phyloP scores from a whole-genome alignment of 148 eudicot genomes.

The Simmondsia chinensis region DNA sequence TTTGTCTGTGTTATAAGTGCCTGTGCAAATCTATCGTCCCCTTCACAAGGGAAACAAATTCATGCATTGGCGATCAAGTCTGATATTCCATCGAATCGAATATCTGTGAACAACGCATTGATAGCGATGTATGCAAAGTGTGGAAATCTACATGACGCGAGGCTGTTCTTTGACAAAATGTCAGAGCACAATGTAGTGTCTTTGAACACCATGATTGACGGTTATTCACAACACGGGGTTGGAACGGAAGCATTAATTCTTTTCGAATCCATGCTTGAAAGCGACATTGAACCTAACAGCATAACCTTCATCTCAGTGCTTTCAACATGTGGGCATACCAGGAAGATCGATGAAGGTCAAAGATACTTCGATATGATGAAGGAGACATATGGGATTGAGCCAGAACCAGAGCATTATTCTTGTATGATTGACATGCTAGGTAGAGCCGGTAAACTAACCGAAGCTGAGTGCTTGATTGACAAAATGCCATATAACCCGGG shows the following conservation, averaged over 20 bases:
- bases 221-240: constrained; percentile 68
- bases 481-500: constrained; percentile 60
- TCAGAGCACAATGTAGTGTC: constrained; percentile 59
- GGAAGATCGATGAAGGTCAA: constrained; percentile 56
- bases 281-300: constrained; percentile 28
- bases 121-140: constrained; percentile 74
- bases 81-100: constrained; percentile 49
- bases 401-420: constrained; percentile 62
- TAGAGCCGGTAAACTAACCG: constrained; percentile 55
- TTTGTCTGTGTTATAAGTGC: constrained; percentile 73
- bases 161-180: constrained; percentile 61
- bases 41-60: constrained; percentile 65
- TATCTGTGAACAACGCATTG: constrained; percentile 59
- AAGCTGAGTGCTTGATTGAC: constrained; percentile 52
- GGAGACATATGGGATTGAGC: constrained; percentile 36
- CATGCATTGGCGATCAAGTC: constrained; percentile 61
- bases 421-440: constrained; percentile 89
- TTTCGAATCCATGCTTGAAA: constrained; percentile 53
- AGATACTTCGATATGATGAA: constrained; percentile 48
- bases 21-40: constrained; percentile 53
- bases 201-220: constrained; percentile 64
- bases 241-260: constrained; percentile 46
- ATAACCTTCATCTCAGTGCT: constrained; percentile 68
- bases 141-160: constrained; percentile 68
- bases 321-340: constrained; percentile 75